Evolutionary conservation across 345 rosid species (phyloP).

Genomic region (Excoecaria cochinchinensis): DNA sequence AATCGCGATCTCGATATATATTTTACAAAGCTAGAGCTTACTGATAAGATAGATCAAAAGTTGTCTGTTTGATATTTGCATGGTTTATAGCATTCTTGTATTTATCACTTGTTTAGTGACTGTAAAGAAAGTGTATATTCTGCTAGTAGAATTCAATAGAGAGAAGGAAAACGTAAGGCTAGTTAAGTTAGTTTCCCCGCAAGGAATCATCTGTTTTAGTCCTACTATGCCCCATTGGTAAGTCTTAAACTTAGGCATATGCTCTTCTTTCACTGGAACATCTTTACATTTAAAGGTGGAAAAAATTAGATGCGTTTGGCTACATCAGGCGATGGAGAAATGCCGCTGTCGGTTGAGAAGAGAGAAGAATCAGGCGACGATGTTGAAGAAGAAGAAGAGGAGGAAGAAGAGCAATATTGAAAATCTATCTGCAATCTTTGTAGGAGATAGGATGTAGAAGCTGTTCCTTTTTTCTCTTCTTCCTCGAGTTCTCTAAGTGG

Average conservation of each 20-base stretch:
- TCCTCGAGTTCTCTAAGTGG: conserved; percentile 50
- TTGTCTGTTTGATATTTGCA: too few relatives aligned
- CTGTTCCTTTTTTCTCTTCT: conserved; percentile 43
- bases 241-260: background rate
- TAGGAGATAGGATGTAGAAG: conserved; percentile 34
- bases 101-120: too few relatives aligned
- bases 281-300: background rate
- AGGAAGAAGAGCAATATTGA: conserved; percentile 28
- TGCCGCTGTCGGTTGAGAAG: background rate
- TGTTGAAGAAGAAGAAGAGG: background rate
- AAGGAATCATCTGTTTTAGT: background rate
- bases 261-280: background rate
- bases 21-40: too few relatives aligned
- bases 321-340: conserved; percentile 1
- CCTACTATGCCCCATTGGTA: too few relatives aligned
- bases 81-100: too few relatives aligned
- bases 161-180: too few relatives aligned
- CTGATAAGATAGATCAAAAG: too few relatives aligned
- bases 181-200: too few relatives aligned
- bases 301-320: background rate
- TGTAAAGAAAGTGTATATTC: too few relatives aligned
- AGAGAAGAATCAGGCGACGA: conserved; percentile 8
- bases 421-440: conserved; percentile 68
- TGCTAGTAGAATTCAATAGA: too few relatives aligned
- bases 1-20: too few relatives aligned